Percentiles rank a stretch among this genome's conserved stretches.
phyloP scores from a whole-genome alignment of 345 rosid genomes.

The Populus deltoides region DNA sequence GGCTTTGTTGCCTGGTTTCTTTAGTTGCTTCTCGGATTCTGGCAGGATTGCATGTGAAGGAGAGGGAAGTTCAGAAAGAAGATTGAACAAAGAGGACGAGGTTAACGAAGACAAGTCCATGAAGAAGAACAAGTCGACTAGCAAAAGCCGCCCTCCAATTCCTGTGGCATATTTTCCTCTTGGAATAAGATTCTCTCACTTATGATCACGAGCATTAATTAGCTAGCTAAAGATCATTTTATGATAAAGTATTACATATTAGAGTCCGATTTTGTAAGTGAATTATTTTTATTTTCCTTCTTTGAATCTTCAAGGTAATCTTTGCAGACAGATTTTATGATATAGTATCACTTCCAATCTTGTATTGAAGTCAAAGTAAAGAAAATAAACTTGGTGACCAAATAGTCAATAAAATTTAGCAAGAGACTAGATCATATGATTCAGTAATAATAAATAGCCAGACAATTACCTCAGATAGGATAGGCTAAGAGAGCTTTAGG shows the following conservation, averaged over 20 bases:
- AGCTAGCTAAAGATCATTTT: not conserved
- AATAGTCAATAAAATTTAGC: too few species aligned
- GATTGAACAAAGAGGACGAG: not conserved
- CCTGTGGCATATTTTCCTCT: not conserved
- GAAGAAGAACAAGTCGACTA: not conserved
- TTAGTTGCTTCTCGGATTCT: not conserved
- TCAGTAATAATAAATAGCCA: not conserved
- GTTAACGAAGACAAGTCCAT: not conserved
- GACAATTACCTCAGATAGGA: not conserved
- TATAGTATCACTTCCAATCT: not conserved
- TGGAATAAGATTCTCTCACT: not conserved
- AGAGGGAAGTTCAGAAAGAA: not conserved
- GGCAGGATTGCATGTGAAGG: not conserved
- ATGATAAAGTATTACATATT: too few species aligned
- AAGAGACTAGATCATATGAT: not conserved
- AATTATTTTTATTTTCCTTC: too few species aligned
- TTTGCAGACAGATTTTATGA: too few species aligned
- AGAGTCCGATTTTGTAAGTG: too few species aligned
- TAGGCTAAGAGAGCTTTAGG: not conserved
- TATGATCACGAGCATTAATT: not conserved
- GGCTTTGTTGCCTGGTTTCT: not conserved
- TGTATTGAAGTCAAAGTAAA: too few species aligned
- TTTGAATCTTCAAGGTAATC: too few species aligned
- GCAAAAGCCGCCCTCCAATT: not conserved
- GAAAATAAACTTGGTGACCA: not conserved